A percentile compares a stretch with the other conserved stretches of the same genome.
Conservation (phyloP, 306 rosid genomes). For the Senna siamea region DNA sequence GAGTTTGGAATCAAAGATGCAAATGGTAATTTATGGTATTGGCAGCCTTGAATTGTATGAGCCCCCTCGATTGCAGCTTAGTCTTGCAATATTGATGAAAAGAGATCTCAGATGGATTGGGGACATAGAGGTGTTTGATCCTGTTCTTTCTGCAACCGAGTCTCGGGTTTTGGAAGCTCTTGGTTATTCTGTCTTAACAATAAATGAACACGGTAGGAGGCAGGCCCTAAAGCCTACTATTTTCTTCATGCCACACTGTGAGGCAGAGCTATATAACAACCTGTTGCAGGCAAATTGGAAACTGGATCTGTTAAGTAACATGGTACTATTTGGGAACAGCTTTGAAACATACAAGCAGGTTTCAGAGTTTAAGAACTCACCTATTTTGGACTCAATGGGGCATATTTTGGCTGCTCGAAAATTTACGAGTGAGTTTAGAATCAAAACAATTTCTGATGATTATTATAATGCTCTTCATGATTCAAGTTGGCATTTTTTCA, state of each 20-base stretch:
- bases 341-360: conserved; percentile 69
- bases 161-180: conserved; percentile 62
- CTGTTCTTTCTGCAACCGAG: conserved; percentile 70
- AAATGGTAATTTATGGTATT: conserved; percentile 80
- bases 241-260: conserved; percentile 94
- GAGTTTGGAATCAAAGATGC: conserved; percentile 56
- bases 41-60: conserved; percentile 84
- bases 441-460: conserved; percentile 64
- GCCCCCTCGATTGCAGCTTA: conserved; percentile 68
- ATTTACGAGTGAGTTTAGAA: conserved; percentile 57
- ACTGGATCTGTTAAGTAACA: conserved; percentile 54
- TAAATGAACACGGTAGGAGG: conserved; percentile 76
- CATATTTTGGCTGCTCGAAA: conserved; percentile 53
- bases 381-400: conserved; percentile 41
- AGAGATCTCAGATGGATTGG: conserved; percentile 68
- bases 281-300: conserved; percentile 79
- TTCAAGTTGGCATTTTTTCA: conserved; percentile 90
- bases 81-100: conserved; percentile 64
- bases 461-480: conserved; percentile 82
- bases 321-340: conserved; percentile 78
- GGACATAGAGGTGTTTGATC: conserved; percentile 79
- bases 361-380: conserved; percentile 55
- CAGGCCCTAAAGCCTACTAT: conserved; percentile 57
- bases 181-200: conserved; percentile 63
- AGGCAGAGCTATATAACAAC: conserved; percentile 78